These are phyloP conservation scores for Fusarium bulbicola DNA, from an alignment of 2,329 filamentous ascomycete genomes.

Conservation along the genomic window DNA sequence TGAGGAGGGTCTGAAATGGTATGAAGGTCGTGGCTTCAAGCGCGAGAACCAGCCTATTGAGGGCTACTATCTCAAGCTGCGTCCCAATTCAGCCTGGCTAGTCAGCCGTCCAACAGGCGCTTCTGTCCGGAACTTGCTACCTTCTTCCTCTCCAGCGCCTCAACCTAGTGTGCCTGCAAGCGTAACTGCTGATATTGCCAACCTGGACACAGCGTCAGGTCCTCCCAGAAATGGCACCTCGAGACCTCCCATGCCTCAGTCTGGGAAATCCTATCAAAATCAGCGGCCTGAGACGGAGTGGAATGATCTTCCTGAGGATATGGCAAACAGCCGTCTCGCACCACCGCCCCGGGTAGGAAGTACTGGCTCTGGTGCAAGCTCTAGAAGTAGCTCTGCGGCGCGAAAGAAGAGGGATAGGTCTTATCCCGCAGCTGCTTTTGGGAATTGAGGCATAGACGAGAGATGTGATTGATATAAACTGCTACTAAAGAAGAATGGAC, in stretches of 20 bases:
- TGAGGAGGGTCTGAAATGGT: constrained; percentile 70
- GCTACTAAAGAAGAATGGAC: background rate
- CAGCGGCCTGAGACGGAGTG: constrained; percentile 68
- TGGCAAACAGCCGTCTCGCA: constrained; percentile 53
- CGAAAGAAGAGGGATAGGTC: constrained; percentile 68
- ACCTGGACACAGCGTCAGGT: constrained; percentile 43
- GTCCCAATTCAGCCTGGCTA: constrained; percentile 69
- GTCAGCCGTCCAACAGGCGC: constrained; percentile 57
- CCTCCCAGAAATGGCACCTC: constrained; percentile 34
- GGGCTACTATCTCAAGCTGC: constrained; percentile 70
- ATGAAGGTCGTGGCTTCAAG: constrained; percentile 65
- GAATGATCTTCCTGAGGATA: constrained; percentile 72
- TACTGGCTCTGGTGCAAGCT: constrained; percentile 56
- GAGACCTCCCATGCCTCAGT: constrained; percentile 38
- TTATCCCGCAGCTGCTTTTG: constrained; percentile 71
- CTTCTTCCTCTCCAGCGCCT: constrained; percentile 27
- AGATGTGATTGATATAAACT: background rate
- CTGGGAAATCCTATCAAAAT: constrained; percentile 65
- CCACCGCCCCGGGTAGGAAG: constrained; percentile 46
- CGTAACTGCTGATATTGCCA: constrained; percentile 46
- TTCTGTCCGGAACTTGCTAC: constrained; percentile 36
- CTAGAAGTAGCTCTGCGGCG: constrained; percentile 63
- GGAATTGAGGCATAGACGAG: constrained; percentile 44
- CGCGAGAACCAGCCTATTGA: constrained; percentile 57
- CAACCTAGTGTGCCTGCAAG: constrained; percentile 34